Evolutionary conservation across 257 asterid species (phyloP).

Genomic region (Eucommia ulmoides): DNA sequence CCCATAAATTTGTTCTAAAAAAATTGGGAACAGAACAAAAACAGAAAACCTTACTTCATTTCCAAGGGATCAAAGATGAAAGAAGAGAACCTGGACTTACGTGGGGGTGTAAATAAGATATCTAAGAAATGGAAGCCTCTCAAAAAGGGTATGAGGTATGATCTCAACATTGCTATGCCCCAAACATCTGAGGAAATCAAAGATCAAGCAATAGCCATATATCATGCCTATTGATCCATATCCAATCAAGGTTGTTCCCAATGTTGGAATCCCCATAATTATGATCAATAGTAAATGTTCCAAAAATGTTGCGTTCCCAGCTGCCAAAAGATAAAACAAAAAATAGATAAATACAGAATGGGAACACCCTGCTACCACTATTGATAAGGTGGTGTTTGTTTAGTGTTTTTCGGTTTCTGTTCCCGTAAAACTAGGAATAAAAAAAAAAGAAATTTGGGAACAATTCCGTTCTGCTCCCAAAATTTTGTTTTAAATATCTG

Average conservation of each 20-base stretch:
- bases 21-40: too few species aligned
- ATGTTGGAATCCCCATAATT: slow-evolving; percentile 56
- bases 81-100: too few species aligned
- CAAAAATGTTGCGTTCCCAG: slow-evolving; percentile 69
- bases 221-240: slow-evolving; percentile 57
- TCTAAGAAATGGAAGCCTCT: slow-evolving; percentile 40
- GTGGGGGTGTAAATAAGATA: slow-evolving; percentile 71
- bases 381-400: too few species aligned
- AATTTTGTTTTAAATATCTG: too few species aligned
- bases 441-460: too few species aligned
- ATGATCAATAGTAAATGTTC: slow-evolving; percentile 52
- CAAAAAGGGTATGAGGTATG: slow-evolving; percentile 59
- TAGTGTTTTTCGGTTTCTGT: too few species aligned
- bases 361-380: too few species aligned
- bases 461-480: too few species aligned
- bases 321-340: slow-evolving; percentile 21
- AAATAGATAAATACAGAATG: too few species aligned
- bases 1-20: background rate
- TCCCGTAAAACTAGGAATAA: too few species aligned
- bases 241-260: slow-evolving; percentile 47
- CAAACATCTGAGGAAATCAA: slow-evolving; percentile 62
- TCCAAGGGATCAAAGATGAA: too few species aligned
- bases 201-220: slow-evolving; percentile 46
- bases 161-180: slow-evolving; percentile 85
- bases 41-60: too few species aligned